Base-by-base conservation (phyloP, 257 asterid genomes). In the Lycium ferocissimum region DNA sequence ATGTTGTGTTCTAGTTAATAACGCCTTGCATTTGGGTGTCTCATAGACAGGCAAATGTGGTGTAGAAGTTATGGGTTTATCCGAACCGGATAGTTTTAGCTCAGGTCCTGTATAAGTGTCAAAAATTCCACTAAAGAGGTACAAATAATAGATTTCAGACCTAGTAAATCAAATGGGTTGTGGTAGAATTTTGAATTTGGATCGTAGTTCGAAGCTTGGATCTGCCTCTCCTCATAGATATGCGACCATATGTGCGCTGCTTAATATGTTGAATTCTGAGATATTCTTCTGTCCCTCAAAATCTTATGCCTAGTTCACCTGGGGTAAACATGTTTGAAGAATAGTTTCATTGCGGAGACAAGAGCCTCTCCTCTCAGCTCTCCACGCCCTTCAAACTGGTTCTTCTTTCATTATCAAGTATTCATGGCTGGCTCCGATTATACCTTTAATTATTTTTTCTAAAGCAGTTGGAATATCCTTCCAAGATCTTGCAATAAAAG, bases 381-480 rank as follows among this genome's bases (percentile, higher is more conserved):
- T 76, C 43, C 62, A 58, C 6, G 8, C 65, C 65, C 65, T 58
- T 58, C 33, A 15, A 18, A 58, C 65, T 18, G 11, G 11, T 22
- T 22, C 45, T 22, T 22, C 81, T 22, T 76, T 26, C 81, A 51
- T 22, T 49, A 51, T 13, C 15, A 76, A 76, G 26, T 76, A 76
- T 76, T 76, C 17, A 51, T 26, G 17, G 20, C 3, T 49, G 45
- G 45, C 56, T 13, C 81, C 3, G 8, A 18, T 22, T 75, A 22
- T 49, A 22, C 22, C 14, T 75, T 75, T 51, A 51, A 51, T 49
- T 45, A 47, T 20, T 49, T 13, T 51, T 22, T 51, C 7, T 11
- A 26, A 54, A 76, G 59, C 63, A 51, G 82, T 1, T 76, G 82
- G 22, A 76, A 49, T 51, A 76, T 76, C 63, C 51, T 76, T 26